Evolutionary conservation across 305 asterid species (phyloP), one percentile per base, ranked within the genome.

Genomic region (Ajuga reptans): DNA sequence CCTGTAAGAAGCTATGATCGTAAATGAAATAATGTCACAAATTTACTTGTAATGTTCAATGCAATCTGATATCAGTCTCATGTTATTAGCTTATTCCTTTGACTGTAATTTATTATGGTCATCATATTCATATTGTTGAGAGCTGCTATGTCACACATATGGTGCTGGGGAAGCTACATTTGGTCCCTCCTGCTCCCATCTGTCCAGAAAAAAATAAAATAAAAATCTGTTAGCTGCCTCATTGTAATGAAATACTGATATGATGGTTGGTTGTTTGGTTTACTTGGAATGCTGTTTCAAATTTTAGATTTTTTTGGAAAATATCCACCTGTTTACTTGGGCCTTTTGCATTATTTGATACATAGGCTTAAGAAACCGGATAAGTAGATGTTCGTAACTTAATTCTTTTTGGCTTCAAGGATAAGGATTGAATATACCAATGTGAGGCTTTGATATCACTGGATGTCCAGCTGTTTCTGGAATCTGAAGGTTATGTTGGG

Each of bases 1-100:
- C 75, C 86, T 21, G 90, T 85, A 83, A 80, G 87, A 76, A 52
- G 36, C 46, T 43, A 17, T 21, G 8, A 7, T 36, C 52, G 57
- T 33, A 7, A 42, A 10, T 69, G 16, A 21, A 58, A 64, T 9
- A 31, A 42, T 64, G 62, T 2, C 37, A n/a, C 50, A 11, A 14
- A 11, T 53, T 36, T 60, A 37, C 52, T 47, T 54, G n/a, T 0
- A 27, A 9, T 60, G 60, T 41, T 59, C 39, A 58, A 42, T 42
- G 21, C 55, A 39, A 8, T 55, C 9, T 33, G 15, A 29, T 7
- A 21, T 50, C 49, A 50, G 29, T 14, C 33, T 53, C 39, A 11
- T 41, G 73, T 57, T 29, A 49, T 49, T 14, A 5, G 11, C 43
- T 27, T 18, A 11, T 33, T 29, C 1, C 6, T 47, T 9, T 17